Evolutionary conservation across 2,329 filamentous ascomycete genomes (phyloP).

Genomic region (Stagonosporopsis tanaceti): DNA sequence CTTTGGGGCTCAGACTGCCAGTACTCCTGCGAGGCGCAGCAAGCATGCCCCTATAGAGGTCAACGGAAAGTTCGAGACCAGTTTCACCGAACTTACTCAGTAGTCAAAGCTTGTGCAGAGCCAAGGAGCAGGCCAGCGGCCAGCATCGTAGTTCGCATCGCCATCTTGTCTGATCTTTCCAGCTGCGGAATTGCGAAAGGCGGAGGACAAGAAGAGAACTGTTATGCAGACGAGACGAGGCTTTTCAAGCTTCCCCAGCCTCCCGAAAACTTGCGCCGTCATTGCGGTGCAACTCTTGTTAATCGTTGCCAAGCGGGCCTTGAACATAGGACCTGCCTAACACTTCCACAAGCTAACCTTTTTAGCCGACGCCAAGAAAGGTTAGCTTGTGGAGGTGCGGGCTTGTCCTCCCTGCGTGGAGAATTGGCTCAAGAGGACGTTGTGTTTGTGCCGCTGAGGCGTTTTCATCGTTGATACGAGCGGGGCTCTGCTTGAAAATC

Average conservation of each 20-base stretch:
- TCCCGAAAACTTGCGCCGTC: slow-evolving; percentile 21
- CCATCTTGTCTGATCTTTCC: slow-evolving; percentile 32
- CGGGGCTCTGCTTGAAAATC: slow-evolving; percentile 22
- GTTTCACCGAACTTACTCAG: slow-evolving; percentile 30
- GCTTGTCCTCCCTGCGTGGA: slow-evolving; percentile 31
- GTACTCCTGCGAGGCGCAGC: slow-evolving; percentile 44
- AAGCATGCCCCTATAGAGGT: slow-evolving; percentile 28
- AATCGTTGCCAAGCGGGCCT: slow-evolving; percentile 27
- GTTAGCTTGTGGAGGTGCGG: slow-evolving; percentile 10
- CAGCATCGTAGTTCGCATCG: slow-evolving; percentile 34
- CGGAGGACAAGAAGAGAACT: slow-evolving; percentile 12
- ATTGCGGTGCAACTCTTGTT: slow-evolving; percentile 21
- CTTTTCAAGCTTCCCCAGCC: slow-evolving; percentile 26
- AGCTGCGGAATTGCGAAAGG: slow-evolving; percentile 12
- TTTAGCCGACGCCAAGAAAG: slow-evolving; percentile 32
- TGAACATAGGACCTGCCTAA: slow-evolving; percentile 25
- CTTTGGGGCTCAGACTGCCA: slow-evolving; percentile 43
- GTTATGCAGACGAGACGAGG: slow-evolving; percentile 12
- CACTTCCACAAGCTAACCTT: slow-evolving; percentile 13
- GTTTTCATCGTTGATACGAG: slow-evolving; percentile 25
- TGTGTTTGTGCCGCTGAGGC: slow-evolving; percentile 26
- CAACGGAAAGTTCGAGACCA: not conserved
- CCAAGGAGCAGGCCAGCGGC: slow-evolving; percentile 38
- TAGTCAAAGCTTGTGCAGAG: slow-evolving; percentile 36
- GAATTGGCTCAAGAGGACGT: slow-evolving; percentile 24